Evolutionary conservation across 176 grass and related monocot species (phyloP), one percentile per base, ranked within the genome.

Genomic region (Leersia perrieri): DNA sequence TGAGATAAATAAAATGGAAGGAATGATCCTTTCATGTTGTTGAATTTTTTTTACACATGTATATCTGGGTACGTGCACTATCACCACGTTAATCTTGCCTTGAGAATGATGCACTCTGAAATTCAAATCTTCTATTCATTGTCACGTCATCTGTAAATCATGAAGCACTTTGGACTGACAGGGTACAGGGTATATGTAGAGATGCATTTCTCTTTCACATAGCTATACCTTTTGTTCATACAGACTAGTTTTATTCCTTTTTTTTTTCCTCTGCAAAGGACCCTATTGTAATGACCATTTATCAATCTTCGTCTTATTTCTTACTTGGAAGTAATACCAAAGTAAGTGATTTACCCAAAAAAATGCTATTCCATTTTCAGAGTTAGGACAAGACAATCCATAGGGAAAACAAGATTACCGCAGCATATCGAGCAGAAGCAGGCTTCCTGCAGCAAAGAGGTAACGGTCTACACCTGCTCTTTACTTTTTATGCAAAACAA

Each of bases 291-390:
- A 3, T 88, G 57, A 27, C 74, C 35, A 79, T 83, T 77, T 30
- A 11, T 30, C 12, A 75, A 35, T 34, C 33, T 69, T 81, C 28
- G 36, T 61, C 8, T 47, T 75, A 12, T 49, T 5, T 23, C 8
- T 36, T 67, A 44, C 60, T 84, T 84, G 53, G 33, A 74, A 33
- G 28, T 74, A 69, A 13, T 47, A 47, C 61, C 60, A 23, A 45
- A 57, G 33, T 67, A 61, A 60, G 30, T 26, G 58, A 22, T 84
- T 80, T 39, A 60, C 30, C 31, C 61, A 34, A 57, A 82, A 68
- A 72, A 2, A 29, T 65, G n/a, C 33, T 72, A 39, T 33, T 10
- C 18, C 55, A 72, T 57, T 89, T 89, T 29, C 82, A 89, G 55
- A 57, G 79, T 70, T 65, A 22, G 57, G 41, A 61, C 40, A 38